A percentile compares a stretch with the other conserved stretches of the same genome.
Evolutionary conservation across 306 rosid species (phyloP).

Genomic region (Prunus fruticosa): DNA sequence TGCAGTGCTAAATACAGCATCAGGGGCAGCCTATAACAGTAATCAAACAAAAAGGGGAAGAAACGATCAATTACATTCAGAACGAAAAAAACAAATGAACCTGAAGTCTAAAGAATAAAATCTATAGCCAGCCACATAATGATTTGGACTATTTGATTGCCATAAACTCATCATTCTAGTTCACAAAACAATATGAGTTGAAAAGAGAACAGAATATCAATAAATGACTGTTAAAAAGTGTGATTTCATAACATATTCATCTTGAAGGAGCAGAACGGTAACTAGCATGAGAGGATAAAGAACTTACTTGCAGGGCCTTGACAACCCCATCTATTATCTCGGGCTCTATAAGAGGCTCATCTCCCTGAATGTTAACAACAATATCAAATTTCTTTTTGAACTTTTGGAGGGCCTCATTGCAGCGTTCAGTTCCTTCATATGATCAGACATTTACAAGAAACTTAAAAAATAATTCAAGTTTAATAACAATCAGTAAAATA

Average conservation of each 20-base stretch:
- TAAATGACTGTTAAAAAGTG: no score
- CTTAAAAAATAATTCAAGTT: neutral
- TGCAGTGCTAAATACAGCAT: constrained; percentile 89
- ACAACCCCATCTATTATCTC: constrained; percentile 79
- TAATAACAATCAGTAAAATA: neutral
- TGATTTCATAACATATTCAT: no score
- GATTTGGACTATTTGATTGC: neutral
- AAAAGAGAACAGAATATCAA: no score
- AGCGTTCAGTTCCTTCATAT: constrained; percentile 67
- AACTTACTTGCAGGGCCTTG: constrained; percentile 63
- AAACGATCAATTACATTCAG: neutral
- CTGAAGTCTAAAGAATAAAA: neutral
- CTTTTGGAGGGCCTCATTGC: constrained; percentile 73
- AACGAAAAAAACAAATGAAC: neutral
- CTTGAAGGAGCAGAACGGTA: no score
- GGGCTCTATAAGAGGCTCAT: constrained; percentile 81
- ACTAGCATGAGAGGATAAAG: neutral
- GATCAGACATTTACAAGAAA: constrained; percentile 2
- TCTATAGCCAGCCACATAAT: neutral
- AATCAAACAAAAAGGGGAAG: neutral
- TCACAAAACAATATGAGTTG: neutral
- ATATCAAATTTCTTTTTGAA: constrained; percentile 65
- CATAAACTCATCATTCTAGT: neutral
- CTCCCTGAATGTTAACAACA: constrained; percentile 84
- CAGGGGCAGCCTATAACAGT: constrained; percentile 62